These are phyloP conservation scores for Acmispon strigosus DNA, from an alignment of 306 rosid genomes.

Conservation along the genomic window DNA sequence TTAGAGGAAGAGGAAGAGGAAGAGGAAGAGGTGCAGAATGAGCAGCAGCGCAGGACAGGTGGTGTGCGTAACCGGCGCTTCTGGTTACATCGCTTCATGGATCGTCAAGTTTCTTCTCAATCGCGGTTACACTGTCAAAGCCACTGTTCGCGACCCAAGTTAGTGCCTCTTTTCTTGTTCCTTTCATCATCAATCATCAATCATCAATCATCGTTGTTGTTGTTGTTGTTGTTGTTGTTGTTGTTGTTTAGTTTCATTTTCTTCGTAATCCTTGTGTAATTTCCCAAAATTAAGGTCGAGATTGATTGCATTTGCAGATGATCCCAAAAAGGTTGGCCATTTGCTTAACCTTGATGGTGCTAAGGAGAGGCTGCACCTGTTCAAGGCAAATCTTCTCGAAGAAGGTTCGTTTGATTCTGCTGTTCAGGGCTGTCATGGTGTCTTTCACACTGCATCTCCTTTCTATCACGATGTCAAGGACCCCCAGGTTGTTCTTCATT, in stretches of 20 bases:
- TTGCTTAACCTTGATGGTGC: conserved; percentile 49
- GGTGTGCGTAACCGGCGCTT: conserved; percentile 49
- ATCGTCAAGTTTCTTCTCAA: conserved; percentile 33
- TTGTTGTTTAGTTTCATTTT: no score
- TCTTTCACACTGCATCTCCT: conserved; percentile 55
- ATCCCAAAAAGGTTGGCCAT: conserved; percentile 33
- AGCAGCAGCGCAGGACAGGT: conserved; percentile 19
- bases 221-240: no score
- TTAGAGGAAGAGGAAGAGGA: neutral
- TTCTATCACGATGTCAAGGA: conserved; percentile 20
- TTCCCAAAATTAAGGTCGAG: no score
- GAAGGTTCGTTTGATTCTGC: conserved; percentile 46
- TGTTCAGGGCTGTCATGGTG: conserved; percentile 45
- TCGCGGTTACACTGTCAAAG: conserved; percentile 40
- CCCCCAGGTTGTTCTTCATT: conserved; percentile 32
- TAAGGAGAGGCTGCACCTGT: conserved; percentile 39
- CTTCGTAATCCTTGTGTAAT: neutral
- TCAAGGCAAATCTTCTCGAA: conserved; percentile 43
- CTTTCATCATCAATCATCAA: no score
- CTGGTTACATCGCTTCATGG: conserved; percentile 49
- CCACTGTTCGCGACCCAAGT: conserved; percentile 44
- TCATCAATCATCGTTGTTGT: no score
- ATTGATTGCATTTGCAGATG: conserved; percentile 23
- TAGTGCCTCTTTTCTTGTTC: neutral
- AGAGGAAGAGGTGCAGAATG: conserved; percentile 3